Conservation (phyloP, 768 basidiomycete species). For the Tephrocybe sp. region DNA sequence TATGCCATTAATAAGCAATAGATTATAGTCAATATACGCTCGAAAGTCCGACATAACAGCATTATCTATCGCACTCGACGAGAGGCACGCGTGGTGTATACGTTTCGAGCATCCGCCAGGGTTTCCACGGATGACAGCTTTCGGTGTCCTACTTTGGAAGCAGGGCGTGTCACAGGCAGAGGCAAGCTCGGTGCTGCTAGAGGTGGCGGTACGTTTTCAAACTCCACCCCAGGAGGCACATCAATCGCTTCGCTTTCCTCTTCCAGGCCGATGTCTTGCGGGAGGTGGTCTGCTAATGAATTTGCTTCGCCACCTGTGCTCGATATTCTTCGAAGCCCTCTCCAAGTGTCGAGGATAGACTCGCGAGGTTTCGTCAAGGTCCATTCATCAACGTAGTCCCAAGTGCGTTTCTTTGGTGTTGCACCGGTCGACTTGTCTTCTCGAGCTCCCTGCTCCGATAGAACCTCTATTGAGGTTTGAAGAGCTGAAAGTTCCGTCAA, state of each 20-base stretch:
- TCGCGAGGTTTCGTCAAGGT: constrained; percentile 64
- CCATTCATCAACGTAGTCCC: constrained; percentile 73
- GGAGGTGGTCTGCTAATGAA: constrained; percentile 36
- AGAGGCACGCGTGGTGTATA: constrained; percentile 33
- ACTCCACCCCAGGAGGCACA: constrained; percentile 7
- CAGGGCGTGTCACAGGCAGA: constrained; percentile 16
- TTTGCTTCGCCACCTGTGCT: constrained; percentile 30
- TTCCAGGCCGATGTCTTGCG: constrained; percentile 23
- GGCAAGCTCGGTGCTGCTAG: not conserved
- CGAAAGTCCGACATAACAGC: not conserved
- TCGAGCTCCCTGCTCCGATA: constrained; percentile 56
- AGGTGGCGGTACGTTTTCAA: constrained; percentile 15
- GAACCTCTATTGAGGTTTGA: constrained; percentile 45
- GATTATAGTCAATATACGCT: constrained; percentile 5
- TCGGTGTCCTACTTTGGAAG: constrained; percentile 25
- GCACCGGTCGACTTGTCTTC: constrained; percentile 67
- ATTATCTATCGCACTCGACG: constrained; percentile 27
- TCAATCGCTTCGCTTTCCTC: constrained; percentile 18
- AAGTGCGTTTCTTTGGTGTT: constrained; percentile 74
- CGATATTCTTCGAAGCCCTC: constrained; percentile 30
- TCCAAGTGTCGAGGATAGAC: constrained; percentile 52
- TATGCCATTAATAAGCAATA: constrained; percentile 1
- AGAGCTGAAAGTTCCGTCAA: constrained; percentile 44
- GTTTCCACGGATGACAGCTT: constrained; percentile 27
- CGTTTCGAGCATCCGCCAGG: constrained; percentile 42